Percentiles rank a stretch among this genome's conserved stretches.
Conservation (phyloP, 805 yeast genomes). For the Kuraishia hungarica region DNA sequence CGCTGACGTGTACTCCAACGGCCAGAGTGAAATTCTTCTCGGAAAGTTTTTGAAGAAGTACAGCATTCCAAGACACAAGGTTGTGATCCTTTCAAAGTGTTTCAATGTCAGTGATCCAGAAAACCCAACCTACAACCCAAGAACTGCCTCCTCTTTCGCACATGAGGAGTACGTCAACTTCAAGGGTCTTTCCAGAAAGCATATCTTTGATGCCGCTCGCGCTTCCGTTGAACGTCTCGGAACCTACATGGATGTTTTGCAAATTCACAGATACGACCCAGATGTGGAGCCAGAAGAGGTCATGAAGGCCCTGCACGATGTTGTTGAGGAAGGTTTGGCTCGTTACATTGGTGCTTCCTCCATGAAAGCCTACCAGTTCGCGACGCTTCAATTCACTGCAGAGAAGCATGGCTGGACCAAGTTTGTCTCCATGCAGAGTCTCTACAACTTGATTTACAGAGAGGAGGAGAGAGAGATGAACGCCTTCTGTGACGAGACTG, state of each 20-base stretch:
- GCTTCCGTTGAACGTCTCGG: conserved; percentile 38
- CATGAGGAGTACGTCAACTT: conserved; percentile 22
- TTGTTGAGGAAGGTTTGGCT: conserved; percentile 34
- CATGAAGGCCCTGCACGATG: conserved; percentile 48
- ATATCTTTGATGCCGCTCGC: conserved; percentile 34
- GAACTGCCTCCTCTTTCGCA: conserved; percentile 1
- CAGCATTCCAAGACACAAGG: conserved; percentile 42
- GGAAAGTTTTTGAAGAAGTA: conserved; percentile 45
- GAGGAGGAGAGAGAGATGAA: conserved; percentile 61
- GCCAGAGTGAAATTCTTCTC: conserved; percentile 37
- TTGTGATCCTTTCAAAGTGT: conserved; percentile 47
- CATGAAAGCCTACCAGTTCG: conserved; percentile 49
- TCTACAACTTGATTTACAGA: conserved; percentile 44
- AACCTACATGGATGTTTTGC: conserved; percentile 44
- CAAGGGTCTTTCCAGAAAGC: conserved; percentile 36
- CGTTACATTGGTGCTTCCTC: conserved; percentile 59
- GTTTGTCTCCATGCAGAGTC: conserved; percentile 50
- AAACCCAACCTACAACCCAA: neutral
- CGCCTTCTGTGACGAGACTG: conserved; percentile 40
- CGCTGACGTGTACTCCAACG: conserved; percentile 39
- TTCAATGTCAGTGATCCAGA: conserved; percentile 16
- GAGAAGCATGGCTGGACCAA: conserved; percentile 48
- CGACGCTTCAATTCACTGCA: conserved; percentile 44
- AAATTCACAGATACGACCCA: conserved; percentile 47
- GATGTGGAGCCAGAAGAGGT: conserved; percentile 41